Percentiles rank a stretch among this genome's conserved stretches.
Conservation (phyloP, 2,329 filamentous ascomycete genomes). For the Pseudogymnoascus sp. region DNA sequence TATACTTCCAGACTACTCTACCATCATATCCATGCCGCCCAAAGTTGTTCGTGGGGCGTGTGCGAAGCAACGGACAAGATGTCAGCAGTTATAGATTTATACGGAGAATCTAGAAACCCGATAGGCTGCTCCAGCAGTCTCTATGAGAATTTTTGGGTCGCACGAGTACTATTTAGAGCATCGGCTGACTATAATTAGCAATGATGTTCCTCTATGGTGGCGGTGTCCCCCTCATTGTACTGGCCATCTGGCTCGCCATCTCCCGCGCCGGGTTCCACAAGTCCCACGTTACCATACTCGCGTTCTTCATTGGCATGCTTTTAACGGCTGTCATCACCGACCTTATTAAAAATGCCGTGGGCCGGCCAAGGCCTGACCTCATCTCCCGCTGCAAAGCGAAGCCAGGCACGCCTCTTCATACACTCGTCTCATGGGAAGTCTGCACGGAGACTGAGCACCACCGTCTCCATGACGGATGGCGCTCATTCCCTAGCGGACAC, state of each 20-base stretch:
- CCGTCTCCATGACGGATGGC: constrained; percentile 72
- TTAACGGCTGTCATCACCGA: constrained; percentile 81
- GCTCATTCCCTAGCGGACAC: constrained; percentile 76
- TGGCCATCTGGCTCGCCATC: constrained; percentile 59
- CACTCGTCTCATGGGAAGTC: constrained; percentile 57
- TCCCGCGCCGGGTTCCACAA: constrained; percentile 64
- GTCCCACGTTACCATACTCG: constrained; percentile 76
- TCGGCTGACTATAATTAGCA: constrained; percentile 31
- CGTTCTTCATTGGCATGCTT: constrained; percentile 66
- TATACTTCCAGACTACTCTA: background rate
- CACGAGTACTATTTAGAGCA: background rate
- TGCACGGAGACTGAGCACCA: constrained; percentile 67
- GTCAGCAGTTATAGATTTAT: too few relatives aligned
- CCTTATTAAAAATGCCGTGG: constrained; percentile 72
- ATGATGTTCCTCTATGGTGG: constrained; percentile 77
- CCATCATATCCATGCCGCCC: background rate
- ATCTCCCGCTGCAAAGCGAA: constrained; percentile 77
- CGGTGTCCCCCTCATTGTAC: constrained; percentile 58
- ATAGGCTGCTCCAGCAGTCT: background rate
- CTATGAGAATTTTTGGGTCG: background rate
- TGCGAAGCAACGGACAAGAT: background rate
- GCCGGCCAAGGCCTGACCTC: constrained; percentile 71
- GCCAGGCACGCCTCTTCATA: constrained; percentile 38
- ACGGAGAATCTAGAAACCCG: background rate
- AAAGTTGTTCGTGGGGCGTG: background rate